phyloP scores from a whole-genome alignment of 768 basidiomycete genomes.

The Saitozyma sp. region DNA sequence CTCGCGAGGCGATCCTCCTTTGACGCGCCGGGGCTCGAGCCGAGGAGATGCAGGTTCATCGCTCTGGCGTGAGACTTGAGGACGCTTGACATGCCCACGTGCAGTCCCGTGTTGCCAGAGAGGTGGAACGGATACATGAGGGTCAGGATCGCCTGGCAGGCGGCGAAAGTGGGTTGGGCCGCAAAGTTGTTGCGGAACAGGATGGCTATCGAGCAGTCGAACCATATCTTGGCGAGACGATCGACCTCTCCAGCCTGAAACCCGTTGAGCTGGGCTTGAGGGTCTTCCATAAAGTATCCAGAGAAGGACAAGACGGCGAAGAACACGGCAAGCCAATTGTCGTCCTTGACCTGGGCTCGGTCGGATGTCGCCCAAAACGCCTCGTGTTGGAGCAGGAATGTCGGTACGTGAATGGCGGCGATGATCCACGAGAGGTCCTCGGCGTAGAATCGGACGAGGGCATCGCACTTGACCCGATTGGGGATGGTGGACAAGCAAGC shows the following conservation, averaged over 20 bases:
- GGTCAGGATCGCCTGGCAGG: background rate
- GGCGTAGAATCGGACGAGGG: background rate
- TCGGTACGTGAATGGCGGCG: constrained; percentile 3
- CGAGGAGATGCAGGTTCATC: constrained; percentile 5
- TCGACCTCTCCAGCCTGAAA: background rate
- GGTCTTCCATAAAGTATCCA: constrained; percentile 5
- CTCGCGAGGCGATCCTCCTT: background rate
- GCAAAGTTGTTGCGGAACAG: background rate
- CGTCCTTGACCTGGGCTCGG: background rate
- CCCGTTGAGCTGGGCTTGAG: background rate
- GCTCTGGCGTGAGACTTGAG: background rate
- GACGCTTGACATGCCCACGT: background rate
- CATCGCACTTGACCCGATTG: background rate
- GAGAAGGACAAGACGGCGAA: background rate
- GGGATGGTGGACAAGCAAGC: background rate
- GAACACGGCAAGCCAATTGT: constrained; percentile 2
- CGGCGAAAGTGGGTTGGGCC: background rate
- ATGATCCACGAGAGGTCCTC: constrained; percentile 1
- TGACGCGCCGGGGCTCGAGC: background rate
- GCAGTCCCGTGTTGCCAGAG: background rate
- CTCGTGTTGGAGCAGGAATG: constrained; percentile 2
- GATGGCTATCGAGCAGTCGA: constrained; percentile 2
- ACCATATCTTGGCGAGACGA: constrained; percentile 1
- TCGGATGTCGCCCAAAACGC: background rate
- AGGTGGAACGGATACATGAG: constrained; percentile 2